phyloP scores from a whole-genome alignment of 164 flowering plant genomes.

The Piper longum region DNA sequence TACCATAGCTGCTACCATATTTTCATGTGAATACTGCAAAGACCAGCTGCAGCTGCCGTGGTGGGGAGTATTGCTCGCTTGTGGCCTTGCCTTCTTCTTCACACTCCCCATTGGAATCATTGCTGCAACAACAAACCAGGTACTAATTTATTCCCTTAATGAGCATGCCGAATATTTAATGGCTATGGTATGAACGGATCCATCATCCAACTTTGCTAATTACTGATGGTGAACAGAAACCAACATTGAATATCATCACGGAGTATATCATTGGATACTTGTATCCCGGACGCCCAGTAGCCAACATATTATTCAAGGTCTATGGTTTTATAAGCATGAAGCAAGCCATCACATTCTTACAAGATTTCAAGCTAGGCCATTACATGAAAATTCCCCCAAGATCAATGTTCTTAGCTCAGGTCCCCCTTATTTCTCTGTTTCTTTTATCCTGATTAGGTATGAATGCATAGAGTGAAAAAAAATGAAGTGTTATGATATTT shows the following conservation, averaged over 20 bases:
- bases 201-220: neutral
- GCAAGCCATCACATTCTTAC: constrained; percentile 68
- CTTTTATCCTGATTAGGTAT: too few species aligned
- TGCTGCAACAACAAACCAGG: constrained; percentile 83
- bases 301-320: constrained; percentile 89
- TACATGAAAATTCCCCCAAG: constrained; percentile 96
- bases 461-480: too few species aligned
- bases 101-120: constrained; percentile 82
- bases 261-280: constrained; percentile 81
- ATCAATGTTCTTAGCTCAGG: constrained; percentile 92
- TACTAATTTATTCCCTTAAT: constrained; percentile 5
- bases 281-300: constrained; percentile 78
- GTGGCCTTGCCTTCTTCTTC: constrained; percentile 57
- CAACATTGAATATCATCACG: constrained; percentile 66
- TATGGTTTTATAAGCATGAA: constrained; percentile 80
- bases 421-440: constrained; percentile 3
- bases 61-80: constrained; percentile 80
- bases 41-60: constrained; percentile 75
- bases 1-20: constrained; percentile 42
- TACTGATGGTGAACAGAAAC: constrained; percentile 20
- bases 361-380: constrained; percentile 93
- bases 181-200: too few species aligned
- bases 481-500: neutral
- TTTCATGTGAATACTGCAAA: constrained; percentile 54
- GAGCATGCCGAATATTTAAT: too few species aligned